These are phyloP conservation scores for Ballota nigra DNA, from an alignment of 257 asterid genomes.

Conservation along the genomic window DNA sequence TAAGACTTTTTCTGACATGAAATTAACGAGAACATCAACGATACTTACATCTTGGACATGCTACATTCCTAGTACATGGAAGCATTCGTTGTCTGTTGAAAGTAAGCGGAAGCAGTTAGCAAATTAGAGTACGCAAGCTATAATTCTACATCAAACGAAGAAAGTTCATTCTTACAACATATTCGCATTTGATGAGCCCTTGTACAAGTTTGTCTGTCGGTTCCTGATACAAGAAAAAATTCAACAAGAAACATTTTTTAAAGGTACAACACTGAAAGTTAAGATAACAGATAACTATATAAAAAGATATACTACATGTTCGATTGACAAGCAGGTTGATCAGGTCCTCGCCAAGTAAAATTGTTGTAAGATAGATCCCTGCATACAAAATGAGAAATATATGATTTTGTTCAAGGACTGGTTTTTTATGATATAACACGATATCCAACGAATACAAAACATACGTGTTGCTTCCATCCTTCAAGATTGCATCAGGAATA, in stretches of 20 bases:
- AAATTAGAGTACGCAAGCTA: not conserved
- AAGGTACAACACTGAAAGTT: not conserved
- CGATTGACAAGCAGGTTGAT: constrained; percentile 59
- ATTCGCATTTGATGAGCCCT: constrained; percentile 50
- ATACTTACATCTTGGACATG: constrained; percentile 48
- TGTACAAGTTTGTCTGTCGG: constrained; percentile 57
- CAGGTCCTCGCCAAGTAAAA: constrained; percentile 67
- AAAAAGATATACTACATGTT: constrained; percentile 38
- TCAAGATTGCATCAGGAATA: constrained; percentile 62
- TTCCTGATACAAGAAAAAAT: constrained; percentile 41
- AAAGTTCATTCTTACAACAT: constrained; percentile 46
- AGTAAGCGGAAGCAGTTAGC: constrained; percentile 28
- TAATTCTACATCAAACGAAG: constrained; percentile 6
- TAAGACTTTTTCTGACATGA: not conserved
- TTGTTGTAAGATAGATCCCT: constrained; percentile 93
- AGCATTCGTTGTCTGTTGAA: constrained; percentile 45
- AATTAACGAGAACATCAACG: not conserved
- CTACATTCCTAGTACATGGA: constrained; percentile 41
- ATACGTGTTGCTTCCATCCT: constrained; percentile 64
- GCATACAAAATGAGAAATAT: constrained; percentile 25
- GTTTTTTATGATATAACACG: not conserved
- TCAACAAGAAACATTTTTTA: not conserved
- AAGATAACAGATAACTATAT: constrained; percentile 1
- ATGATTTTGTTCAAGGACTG: not conserved
- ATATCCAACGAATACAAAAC: constrained; percentile 28